phyloP scores from a whole-genome alignment of 768 basidiomycete genomes.

The Mycena capillaripes region DNA sequence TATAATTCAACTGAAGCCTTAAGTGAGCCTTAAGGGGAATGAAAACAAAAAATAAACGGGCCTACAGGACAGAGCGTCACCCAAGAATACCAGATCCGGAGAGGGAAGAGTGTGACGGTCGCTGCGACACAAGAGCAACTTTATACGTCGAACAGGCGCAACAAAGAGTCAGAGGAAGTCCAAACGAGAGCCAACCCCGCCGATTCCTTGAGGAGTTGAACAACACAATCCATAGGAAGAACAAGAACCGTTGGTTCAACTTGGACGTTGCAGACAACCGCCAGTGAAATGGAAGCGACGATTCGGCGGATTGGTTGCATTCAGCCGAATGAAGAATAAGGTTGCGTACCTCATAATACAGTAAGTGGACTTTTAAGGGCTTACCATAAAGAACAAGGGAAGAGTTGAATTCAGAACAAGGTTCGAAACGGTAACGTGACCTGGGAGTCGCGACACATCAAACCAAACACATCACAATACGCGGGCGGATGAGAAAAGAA shows the following conservation, averaged over 20 bases:
- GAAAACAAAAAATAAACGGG: neutral
- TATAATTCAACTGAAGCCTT: neutral
- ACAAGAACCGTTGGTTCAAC: neutral
- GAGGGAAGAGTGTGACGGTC: neutral
- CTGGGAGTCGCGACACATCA: neutral
- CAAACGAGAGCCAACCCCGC: neutral
- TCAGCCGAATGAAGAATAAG: neutral
- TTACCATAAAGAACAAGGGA: neutral
- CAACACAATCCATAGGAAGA: slow-evolving; percentile 5
- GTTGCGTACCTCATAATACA: neutral
- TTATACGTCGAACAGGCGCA: neutral
- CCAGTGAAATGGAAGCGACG: no score
- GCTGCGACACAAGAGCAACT: neutral
- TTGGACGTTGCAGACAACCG: no score
- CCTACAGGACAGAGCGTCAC: neutral
- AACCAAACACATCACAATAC: neutral
- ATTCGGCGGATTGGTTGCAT: neutral
- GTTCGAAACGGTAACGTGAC: neutral
- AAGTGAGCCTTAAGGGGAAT: neutral
- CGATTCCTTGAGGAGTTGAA: neutral
- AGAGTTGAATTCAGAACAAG: neutral
- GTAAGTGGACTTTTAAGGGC: neutral
- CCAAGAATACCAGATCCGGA: slow-evolving; percentile 30
- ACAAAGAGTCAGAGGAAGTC: neutral
- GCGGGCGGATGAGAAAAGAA: no score